These are phyloP conservation scores for Hypoxylon sp. DNA, from an alignment of 2,329 filamentous ascomycete species.

Conservation along the genomic window DNA sequence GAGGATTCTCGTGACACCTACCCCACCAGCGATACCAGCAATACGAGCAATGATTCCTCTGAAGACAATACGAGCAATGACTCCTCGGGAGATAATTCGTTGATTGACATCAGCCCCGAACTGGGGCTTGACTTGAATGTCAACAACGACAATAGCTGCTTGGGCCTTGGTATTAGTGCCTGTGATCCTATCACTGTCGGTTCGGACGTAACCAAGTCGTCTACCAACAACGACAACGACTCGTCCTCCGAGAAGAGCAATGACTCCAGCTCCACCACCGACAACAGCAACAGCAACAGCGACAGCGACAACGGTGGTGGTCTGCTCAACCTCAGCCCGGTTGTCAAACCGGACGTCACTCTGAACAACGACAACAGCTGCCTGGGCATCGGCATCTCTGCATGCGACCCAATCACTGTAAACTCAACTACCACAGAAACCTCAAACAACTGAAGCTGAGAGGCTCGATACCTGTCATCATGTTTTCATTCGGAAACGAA, in stretches of 20 bases:
- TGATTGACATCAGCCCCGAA: constrained; percentile 36
- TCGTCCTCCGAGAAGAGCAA: constrained; percentile 8
- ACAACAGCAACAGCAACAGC: constrained; percentile 11
- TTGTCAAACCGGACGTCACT: constrained; percentile 33
- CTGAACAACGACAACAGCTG: constrained; percentile 45
- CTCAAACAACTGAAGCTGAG: constrained; percentile 21
- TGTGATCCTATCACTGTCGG: constrained; percentile 44
- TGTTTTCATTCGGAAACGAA: constrained; percentile 5
- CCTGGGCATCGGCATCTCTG: constrained; percentile 46
- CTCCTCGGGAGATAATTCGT: constrained; percentile 17
- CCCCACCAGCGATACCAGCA: not conserved
- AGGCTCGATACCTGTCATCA: constrained; percentile 1
- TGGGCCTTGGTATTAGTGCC: constrained; percentile 42
- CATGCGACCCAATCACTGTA: constrained; percentile 49
- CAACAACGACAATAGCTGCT: constrained; percentile 39
- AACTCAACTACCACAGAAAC: constrained; percentile 23
- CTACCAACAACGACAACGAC: constrained; percentile 5
- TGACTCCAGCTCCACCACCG: not conserved
- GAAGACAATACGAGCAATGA: constrained; percentile 4
- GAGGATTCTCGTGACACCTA: not conserved
- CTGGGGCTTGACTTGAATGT: constrained; percentile 23
- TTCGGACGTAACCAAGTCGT: constrained; percentile 43
- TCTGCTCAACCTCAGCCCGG: constrained; percentile 42
- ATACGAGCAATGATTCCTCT: constrained; percentile 7
- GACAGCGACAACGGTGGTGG: constrained; percentile 12